Percentiles rank a stretch among this genome's conserved stretches.
These are phyloP conservation scores for Nakazawaea siamensis DNA, from an alignment of 805 yeast genomes.

Conservation along the genomic window DNA sequence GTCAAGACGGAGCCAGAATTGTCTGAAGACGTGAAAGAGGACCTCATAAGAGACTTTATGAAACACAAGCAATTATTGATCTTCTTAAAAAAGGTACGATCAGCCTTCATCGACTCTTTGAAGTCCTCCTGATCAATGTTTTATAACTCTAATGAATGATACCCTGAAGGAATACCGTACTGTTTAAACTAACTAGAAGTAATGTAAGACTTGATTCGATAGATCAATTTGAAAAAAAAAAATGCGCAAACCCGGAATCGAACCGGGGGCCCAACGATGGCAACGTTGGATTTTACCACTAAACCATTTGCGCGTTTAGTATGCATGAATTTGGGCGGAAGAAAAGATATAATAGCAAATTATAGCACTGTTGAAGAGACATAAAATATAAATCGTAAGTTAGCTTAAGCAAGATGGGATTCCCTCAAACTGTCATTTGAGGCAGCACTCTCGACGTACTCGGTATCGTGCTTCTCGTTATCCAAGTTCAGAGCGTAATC, in stretches of 20 bases:
- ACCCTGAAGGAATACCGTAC: too few species aligned
- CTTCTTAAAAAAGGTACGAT: too few species aligned
- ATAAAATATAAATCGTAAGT: too few species aligned
- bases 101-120: too few species aligned
- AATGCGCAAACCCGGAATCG: conserved; percentile 6
- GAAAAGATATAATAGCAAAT: too few species aligned
- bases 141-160: not conserved
- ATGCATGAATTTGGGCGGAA: too few species aligned
- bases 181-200: too few species aligned
- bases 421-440: too few species aligned
- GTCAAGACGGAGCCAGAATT: conserved; percentile 28
- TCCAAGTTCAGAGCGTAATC: conserved; percentile 2
- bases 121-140: not conserved
- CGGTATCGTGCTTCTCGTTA: conserved; percentile 2
- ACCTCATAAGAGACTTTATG: too few species aligned
- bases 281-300: conserved; percentile 12
- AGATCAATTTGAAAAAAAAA: not conserved
- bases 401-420: too few species aligned
- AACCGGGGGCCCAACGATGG: conserved; percentile 7
- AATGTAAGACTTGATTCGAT: not conserved
- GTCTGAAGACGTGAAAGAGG: conserved; percentile 14
- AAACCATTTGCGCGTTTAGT: conserved; percentile 10
- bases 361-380: too few species aligned
- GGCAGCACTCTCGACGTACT: conserved; percentile 5
- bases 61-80: too few species aligned